phyloP scores from a whole-genome alignment of 805 yeast species.

The Wickerhamomyces alni region DNA sequence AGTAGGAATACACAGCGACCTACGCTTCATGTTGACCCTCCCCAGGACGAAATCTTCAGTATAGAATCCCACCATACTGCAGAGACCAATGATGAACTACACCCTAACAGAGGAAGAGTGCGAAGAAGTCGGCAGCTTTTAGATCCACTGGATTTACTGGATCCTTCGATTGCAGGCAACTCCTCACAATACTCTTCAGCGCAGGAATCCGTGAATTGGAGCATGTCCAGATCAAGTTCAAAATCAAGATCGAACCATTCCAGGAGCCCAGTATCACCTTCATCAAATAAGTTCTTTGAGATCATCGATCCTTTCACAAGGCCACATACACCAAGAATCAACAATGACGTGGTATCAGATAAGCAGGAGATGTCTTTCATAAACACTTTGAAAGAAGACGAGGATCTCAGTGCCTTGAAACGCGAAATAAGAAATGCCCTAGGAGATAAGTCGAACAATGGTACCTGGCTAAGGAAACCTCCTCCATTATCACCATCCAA shows the following conservation, averaged over 20 bases:
- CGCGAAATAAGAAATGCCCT: conserved; percentile 18
- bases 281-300: too few species aligned
- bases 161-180: background rate
- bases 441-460: conserved; percentile 7
- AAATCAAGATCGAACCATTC: conserved; percentile 2
- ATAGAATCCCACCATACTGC: too few species aligned
- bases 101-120: background rate
- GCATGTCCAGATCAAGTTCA: conserved; percentile 1
- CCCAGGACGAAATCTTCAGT: too few species aligned
- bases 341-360: background rate
- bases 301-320: background rate
- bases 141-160: background rate
- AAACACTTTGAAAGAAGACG: conserved; percentile 6
- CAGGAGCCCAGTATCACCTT: background rate
- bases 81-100: background rate
- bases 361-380: conserved; percentile 4
- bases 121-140: background rate
- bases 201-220: background rate
- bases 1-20: background rate
- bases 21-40: background rate
- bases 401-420: conserved; percentile 10
- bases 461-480: conserved; percentile 15
- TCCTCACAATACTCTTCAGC: background rate
- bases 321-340: background rate
- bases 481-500: conserved; percentile 1